These are phyloP conservation scores for Limtongozyma cylindracea DNA, from an alignment of 805 yeast genomes.

Conservation along the genomic window DNA sequence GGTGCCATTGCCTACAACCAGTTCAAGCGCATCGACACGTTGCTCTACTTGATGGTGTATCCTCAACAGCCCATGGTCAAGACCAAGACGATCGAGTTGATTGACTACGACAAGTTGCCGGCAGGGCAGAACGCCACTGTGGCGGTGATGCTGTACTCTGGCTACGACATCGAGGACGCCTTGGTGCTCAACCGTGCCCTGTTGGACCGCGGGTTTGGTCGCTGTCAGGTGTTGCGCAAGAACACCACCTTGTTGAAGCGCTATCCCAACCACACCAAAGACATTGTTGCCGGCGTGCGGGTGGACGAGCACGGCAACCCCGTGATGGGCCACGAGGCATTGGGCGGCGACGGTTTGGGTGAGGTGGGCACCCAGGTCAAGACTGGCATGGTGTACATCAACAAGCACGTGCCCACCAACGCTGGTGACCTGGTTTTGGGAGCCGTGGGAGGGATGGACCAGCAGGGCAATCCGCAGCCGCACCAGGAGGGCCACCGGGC, in stretches of 20 bases:
- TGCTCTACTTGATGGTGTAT: slow-evolving; percentile 87
- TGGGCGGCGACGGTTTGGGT: slow-evolving; percentile 91
- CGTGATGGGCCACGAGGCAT: slow-evolving; percentile 59
- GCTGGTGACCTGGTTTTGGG: slow-evolving; percentile 43
- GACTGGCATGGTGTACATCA: slow-evolving; percentile 83
- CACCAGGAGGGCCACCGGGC: slow-evolving; percentile 58
- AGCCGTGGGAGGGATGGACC: too few species aligned
- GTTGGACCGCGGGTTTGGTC: slow-evolving; percentile 88
- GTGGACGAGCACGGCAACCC: slow-evolving; percentile 64
- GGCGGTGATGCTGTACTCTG: slow-evolving; percentile 97
- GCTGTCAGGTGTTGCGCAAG: slow-evolving; percentile 88
- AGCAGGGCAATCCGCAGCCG: too few species aligned
- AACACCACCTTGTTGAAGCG: slow-evolving; percentile 75
- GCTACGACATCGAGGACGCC: slow-evolving; percentile 98
- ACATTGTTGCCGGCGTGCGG: slow-evolving; percentile 77
- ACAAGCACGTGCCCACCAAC: slow-evolving; percentile 78
- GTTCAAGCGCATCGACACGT: slow-evolving; percentile 82
- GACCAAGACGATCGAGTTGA: slow-evolving; percentile 86
- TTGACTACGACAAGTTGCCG: slow-evolving; percentile 86
- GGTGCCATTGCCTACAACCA: slow-evolving; percentile 98
- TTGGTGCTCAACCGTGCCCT: slow-evolving; percentile 83
- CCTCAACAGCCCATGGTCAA: slow-evolving; percentile 99
- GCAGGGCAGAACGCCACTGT: slow-evolving; percentile 98
- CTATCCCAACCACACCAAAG: slow-evolving; percentile 85
- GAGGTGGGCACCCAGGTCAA: slow-evolving; percentile 84